Evolutionary conservation across 805 yeast genomes (phyloP).

Genomic region (Candida boleticola): DNA sequence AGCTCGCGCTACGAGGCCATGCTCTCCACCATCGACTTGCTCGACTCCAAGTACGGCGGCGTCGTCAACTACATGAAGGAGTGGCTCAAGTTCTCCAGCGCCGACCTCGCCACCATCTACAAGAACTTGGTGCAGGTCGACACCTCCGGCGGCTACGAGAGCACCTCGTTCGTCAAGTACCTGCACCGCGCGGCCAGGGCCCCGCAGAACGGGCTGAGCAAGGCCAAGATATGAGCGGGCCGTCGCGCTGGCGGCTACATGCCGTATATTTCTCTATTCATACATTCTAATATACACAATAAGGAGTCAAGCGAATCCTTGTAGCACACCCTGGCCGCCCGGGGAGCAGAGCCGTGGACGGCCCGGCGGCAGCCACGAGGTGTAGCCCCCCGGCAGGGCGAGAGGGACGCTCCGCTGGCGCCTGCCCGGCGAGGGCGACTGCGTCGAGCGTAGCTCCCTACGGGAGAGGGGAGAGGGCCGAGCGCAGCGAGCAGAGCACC

Average conservation of each 20-base stretch:
- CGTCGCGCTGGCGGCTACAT: not conserved
- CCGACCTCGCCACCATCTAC: conserved; percentile 39
- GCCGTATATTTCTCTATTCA: too few species aligned
- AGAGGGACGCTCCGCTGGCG: too few species aligned
- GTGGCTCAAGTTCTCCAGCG: conserved; percentile 41
- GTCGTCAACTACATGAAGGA: conserved; percentile 46
- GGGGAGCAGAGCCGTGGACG: too few species aligned
- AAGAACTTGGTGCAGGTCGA: conserved; percentile 24
- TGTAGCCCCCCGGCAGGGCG: too few species aligned
- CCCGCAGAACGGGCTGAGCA: not conserved
- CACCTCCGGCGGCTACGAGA: conserved; percentile 12
- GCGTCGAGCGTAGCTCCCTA: not conserved
- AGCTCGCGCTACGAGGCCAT: conserved; percentile 69
- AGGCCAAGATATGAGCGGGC: conserved; percentile 2
- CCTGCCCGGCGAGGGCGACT: too few species aligned
- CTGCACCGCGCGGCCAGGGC: conserved; percentile 9
- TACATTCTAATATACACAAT: too few species aligned
- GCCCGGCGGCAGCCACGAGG: too few species aligned
- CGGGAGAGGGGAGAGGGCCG: too few species aligned
- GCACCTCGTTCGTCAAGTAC: conserved; percentile 11
- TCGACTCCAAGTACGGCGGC: conserved; percentile 54
- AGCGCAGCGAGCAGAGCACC: not conserved
- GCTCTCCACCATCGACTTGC: conserved; percentile 57
- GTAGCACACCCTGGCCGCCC: too few species aligned
- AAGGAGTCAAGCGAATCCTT: too few species aligned